Conservation (phyloP, 2,329 filamentous ascomycete species). For the Magnaporthiopsis rhizophila region DNA sequence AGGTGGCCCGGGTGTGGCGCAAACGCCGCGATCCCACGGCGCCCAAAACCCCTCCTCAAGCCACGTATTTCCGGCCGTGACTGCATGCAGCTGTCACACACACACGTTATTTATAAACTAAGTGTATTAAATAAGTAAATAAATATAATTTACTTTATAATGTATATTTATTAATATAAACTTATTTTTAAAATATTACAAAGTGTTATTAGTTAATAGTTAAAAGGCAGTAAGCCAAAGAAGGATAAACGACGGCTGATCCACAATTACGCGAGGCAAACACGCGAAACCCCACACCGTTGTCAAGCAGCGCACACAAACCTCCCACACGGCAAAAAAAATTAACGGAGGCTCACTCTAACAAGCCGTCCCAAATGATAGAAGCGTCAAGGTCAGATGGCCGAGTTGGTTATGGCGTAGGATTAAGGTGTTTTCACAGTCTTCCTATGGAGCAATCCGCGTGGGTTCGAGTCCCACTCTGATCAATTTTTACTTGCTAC, state of each 20-base stretch:
- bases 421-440: background rate
- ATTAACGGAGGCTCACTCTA: background rate
- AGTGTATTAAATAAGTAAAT: no score
- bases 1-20: no score
- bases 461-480: slow-evolving; percentile 16
- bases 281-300: background rate
- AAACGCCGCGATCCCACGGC: no score
- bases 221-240: no score
- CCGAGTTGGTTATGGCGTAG: background rate
- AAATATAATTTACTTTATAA: no score
- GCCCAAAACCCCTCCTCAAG: no score
- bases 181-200: no score
- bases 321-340: background rate
- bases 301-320: background rate
- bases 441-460: slow-evolving; percentile 10
- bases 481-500: slow-evolving; percentile 2
- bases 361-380: background rate
- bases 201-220: no score
- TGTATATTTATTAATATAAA: no score
- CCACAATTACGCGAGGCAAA: background rate
- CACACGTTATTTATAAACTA: no score
- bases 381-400: background rate
- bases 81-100: no score
- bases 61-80: no score
- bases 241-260: background rate